phyloP scores from a whole-genome alignment of 148 eudicot species.

The Chenopodium album region DNA sequence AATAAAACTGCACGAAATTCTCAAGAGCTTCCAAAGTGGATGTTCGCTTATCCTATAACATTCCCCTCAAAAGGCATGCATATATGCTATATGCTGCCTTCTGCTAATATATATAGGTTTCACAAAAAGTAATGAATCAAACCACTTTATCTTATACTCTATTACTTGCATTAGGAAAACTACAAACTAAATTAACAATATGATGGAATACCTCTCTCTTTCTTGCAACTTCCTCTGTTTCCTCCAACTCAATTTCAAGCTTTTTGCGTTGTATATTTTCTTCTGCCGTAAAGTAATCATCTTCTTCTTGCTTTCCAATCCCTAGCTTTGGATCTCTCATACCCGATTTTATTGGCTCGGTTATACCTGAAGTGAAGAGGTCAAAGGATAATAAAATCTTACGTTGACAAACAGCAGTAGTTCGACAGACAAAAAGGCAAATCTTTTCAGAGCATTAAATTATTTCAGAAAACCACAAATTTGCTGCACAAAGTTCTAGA shows the following conservation, averaged over 20 bases:
- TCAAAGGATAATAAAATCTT: not conserved
- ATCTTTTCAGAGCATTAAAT: not conserved
- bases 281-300: conserved; percentile 87
- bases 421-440: not conserved
- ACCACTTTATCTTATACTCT: conserved; percentile 36
- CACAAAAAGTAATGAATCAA: conserved; percentile 68
- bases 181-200: not conserved
- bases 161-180: conserved; percentile 5
- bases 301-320: conserved; percentile 92
- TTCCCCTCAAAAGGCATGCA: conserved; percentile 92
- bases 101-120: conserved; percentile 79
- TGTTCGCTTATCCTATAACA: conserved; percentile 80
- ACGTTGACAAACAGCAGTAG: not conserved
- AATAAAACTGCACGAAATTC: conserved; percentile 99
- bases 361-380: conserved; percentile 58
- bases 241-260: conserved; percentile 85
- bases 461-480: not conserved
- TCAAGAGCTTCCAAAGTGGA: conserved; percentile 94
- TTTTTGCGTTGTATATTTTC: conserved; percentile 88
- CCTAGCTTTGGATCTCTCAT: conserved; percentile 85
- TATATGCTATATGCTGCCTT: conserved; percentile 93
- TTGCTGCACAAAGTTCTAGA: not conserved
- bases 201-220: conserved; percentile 89
- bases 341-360: conserved; percentile 89
- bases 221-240: conserved; percentile 76